These are phyloP conservation scores for Hypoxylon fuscum DNA, from an alignment of 495 filamentous ascomycete genomes.

Conservation along the genomic window DNA sequence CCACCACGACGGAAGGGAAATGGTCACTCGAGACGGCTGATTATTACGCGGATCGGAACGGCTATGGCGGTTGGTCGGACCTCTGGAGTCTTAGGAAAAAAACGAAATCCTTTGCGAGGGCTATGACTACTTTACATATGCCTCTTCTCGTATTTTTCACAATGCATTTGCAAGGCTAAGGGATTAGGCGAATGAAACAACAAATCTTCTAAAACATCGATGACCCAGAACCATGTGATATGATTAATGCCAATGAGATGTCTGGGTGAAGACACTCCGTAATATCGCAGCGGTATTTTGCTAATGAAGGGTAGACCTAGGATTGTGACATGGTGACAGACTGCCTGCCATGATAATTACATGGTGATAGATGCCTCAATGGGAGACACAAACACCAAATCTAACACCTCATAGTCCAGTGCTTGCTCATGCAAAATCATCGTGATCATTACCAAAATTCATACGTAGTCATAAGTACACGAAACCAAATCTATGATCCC, in stretches of 20 bases:
- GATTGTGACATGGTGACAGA: too few species aligned
- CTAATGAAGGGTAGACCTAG: too few species aligned
- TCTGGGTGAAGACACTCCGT: background rate
- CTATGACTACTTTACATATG: constrained; percentile 33
- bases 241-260: background rate
- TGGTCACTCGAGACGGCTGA: constrained; percentile 27
- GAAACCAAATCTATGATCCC: too few species aligned
- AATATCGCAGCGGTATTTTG: too few species aligned
- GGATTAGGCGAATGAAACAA: constrained; percentile 51
- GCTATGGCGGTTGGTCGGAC: constrained; percentile 43
- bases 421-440: too few species aligned
- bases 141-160: constrained; percentile 37
- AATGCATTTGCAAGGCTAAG: constrained; percentile 52
- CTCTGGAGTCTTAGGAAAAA: constrained; percentile 45
- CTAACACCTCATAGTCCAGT: too few species aligned
- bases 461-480: too few species aligned
- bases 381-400: too few species aligned
- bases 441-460: too few species aligned
- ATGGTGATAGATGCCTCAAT: too few species aligned
- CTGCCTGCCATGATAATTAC: too few species aligned
- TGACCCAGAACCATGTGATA: background rate
- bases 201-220: constrained; percentile 35
- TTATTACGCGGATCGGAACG: constrained; percentile 39
- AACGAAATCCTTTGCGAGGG: constrained; percentile 40
- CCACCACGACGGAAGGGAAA: constrained; percentile 22